Percentiles rank a stretch among this genome's conserved stretches.
phyloP scores from a whole-genome alignment of 257 asterid species.

The Gentiana macrophylla region DNA sequence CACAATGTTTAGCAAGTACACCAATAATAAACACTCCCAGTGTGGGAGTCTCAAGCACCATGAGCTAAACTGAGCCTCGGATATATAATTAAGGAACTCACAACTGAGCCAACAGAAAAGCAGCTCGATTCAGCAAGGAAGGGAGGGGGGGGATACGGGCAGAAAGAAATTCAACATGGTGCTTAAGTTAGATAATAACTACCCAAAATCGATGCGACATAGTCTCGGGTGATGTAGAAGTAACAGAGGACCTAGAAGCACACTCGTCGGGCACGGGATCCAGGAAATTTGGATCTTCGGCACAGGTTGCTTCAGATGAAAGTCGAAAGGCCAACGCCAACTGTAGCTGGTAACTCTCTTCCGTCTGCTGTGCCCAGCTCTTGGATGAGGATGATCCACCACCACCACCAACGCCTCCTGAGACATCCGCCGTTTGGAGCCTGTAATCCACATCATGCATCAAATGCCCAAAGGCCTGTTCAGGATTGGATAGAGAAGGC shows the following conservation, averaged over 20 bases:
- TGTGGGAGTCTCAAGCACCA: background rate
- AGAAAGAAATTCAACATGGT: too few species aligned
- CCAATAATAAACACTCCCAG: too few species aligned
- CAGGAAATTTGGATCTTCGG: conserved; percentile 75
- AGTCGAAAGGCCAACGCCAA: conserved; percentile 84
- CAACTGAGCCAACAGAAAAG: too few species aligned
- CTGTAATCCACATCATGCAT: conserved; percentile 27
- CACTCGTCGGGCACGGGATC: conserved; percentile 56
- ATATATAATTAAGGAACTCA: too few species aligned
- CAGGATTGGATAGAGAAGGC: conserved; percentile 53
- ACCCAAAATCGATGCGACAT: conserved; percentile 96
- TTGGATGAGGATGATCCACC: conserved; percentile 49
- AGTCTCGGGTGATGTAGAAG: conserved; percentile 40
- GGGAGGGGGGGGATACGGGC: background rate
- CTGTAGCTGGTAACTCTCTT: conserved; percentile 94
- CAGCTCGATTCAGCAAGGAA: background rate
- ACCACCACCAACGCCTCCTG: conserved; percentile 26
- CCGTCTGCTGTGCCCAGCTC: conserved; percentile 99
- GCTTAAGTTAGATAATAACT: conserved; percentile 9
- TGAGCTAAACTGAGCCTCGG: background rate
- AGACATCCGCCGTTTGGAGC: conserved; percentile 39
- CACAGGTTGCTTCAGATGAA: conserved; percentile 77
- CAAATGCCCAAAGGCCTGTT: conserved; percentile 19
- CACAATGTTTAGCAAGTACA: too few species aligned
- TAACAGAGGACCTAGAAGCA: conserved; percentile 25